Base-by-base conservation (phyloP, 108 stramenopile genomes). In the Stephanodiscus triporus region DNA sequence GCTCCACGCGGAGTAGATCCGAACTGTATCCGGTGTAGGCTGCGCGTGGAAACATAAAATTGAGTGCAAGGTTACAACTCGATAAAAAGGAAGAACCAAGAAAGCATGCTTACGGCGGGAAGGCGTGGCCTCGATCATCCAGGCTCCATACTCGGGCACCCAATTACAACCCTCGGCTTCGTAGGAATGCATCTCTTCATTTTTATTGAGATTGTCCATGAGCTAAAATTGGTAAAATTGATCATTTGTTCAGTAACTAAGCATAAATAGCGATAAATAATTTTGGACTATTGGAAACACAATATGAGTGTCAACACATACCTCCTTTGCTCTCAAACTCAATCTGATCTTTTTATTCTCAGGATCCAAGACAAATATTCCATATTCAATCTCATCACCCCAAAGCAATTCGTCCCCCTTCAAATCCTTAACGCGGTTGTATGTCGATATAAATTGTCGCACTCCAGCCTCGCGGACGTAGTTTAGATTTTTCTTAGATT, bases 121-220 rank as follows among this genome's bases (percentile, higher is more conserved):
- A 4, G 99, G 99, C 16, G 98, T 98, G 17, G 97, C 97, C 85
- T 99, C 99, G 8, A 98, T 86, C 99, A 99, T 99, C 99, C 99
- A 99, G 10, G 94, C 88, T 9, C 99, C 99, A 74, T 96, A 99
- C 70, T 99, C 98, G 24, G 97, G 97, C 49, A 97, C 94, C 94
- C 95, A 98, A 68, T 77, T 87, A 81, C 95, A 97, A 4, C 94
- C 96, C 72, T 95, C 95, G 5, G 66, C 70, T 61, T 89, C 83
- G 66, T 90, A 72, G 22, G 80, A 72, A 56, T 87, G 76, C 23
- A 68, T 61, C 56, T 70, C 69, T 72, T 97, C 97, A 70, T 94
- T 91, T 37, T 82, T 70, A 70, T 94, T 90, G 49, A 97, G 86
- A 56, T 92, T 88, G 51, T 92, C 91, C 92, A 97, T 94, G 53